phyloP scores from a whole-genome alignment of 164 flowering plant genomes.

The Annona squamosa region DNA sequence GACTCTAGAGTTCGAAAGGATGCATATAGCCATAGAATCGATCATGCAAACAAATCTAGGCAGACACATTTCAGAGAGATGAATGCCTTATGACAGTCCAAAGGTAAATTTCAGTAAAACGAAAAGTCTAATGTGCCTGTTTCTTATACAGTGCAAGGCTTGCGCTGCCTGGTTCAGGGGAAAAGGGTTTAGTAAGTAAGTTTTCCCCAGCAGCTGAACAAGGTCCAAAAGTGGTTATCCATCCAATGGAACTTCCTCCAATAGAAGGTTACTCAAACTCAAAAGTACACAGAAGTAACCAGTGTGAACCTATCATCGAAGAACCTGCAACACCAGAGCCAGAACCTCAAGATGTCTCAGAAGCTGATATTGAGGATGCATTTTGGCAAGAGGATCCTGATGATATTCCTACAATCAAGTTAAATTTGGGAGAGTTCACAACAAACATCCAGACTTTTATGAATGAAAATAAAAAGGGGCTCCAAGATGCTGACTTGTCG shows the following conservation, averaged over 20 bases:
- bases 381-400: conserved; percentile 53
- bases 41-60: neutral
- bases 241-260: conserved; percentile 26
- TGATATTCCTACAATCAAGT: conserved; percentile 83
- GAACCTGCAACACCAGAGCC: conserved; percentile 77
- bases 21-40: neutral
- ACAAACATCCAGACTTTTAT: conserved; percentile 59
- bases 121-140: conserved; percentile 6
- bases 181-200: conserved; percentile 51
- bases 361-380: conserved; percentile 63
- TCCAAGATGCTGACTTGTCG: conserved; percentile 70
- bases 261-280: conserved; percentile 17
- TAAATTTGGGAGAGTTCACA: conserved; percentile 61
- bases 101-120: neutral
- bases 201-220: conserved; percentile 19
- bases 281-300: conserved; percentile 9
- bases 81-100: neutral
- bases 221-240: conserved; percentile 1
- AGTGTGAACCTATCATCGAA: conserved; percentile 61
- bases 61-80: neutral
- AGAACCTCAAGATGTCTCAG: conserved; percentile 32
- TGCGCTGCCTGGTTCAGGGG: conserved; percentile 83
- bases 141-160: conserved; percentile 73
- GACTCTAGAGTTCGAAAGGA: neutral
- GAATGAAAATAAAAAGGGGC: conserved; percentile 48